Conservation (phyloP, 148 eudicot genomes). For the Arbutus unedo region DNA sequence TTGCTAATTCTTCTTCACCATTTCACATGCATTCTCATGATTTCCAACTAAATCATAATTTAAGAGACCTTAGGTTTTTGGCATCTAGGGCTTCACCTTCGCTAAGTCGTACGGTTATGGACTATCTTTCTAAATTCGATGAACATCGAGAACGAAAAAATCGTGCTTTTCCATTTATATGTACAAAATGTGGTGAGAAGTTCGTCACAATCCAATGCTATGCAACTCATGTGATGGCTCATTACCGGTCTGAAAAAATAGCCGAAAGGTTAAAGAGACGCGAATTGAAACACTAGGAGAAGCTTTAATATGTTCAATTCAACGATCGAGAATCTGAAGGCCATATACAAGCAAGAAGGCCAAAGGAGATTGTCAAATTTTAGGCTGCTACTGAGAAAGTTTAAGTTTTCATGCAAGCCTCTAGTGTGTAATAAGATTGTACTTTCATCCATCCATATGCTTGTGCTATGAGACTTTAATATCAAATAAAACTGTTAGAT, state of each 20-base stretch:
- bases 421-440: background rate
- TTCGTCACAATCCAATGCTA: background rate
- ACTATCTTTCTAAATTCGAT: background rate
- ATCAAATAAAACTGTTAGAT: background rate
- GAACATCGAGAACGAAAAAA: background rate
- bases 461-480: background rate
- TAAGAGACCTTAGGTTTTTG: background rate
- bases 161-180: background rate
- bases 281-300: background rate
- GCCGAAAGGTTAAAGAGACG: background rate
- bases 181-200: background rate
- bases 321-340: background rate
- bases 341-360: background rate
- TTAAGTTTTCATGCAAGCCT: background rate
- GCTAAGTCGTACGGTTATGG: background rate
- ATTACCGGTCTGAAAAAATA: background rate
- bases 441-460: background rate
- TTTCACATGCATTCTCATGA: background rate
- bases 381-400: background rate
- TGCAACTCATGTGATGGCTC: slow-evolving; percentile 1
- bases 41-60: background rate
- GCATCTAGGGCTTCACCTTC: background rate
- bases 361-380: background rate
- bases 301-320: background rate
- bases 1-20: background rate